Percentiles rank a stretch among this genome's conserved stretches.
Conservation (phyloP, 441 rosid species). For the Aleurites moluccanus region DNA sequence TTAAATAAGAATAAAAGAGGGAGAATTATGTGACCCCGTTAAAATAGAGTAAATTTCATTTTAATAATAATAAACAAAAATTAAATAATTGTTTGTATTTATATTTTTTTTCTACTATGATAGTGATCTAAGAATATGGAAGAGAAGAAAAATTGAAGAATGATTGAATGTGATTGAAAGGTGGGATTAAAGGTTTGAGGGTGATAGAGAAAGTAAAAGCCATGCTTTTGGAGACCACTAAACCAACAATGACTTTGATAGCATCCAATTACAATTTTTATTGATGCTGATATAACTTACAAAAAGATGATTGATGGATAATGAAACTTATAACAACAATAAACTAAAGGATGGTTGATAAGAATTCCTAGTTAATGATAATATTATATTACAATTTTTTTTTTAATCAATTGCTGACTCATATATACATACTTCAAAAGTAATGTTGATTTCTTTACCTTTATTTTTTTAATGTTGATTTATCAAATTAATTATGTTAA, state of each 20-base stretch:
- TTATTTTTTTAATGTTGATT: too few species aligned
- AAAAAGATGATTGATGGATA: slow-evolving; percentile 21
- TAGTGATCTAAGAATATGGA: too few species aligned
- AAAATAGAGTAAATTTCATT: too few species aligned
- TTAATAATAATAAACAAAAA: too few species aligned
- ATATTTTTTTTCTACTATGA: too few species aligned
- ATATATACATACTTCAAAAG: neutral
- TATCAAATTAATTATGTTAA: too few species aligned
- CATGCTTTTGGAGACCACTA: slow-evolving; percentile 28
- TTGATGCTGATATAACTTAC: slow-evolving; percentile 12
- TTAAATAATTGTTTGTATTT: too few species aligned
- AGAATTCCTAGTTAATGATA: slow-evolving; percentile 11
- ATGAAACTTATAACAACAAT: slow-evolving; percentile 11
- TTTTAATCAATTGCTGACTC: neutral
- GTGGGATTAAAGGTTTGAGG: neutral
- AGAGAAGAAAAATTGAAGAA: neutral
- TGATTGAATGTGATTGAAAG: neutral
- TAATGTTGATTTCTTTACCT: too few species aligned
- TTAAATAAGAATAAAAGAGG: too few species aligned
- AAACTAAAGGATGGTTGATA: slow-evolving; percentile 9
- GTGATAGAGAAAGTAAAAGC: slow-evolving; percentile 22
- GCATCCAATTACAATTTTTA: slow-evolving; percentile 4
- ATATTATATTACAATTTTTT: neutral
- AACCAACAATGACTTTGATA: slow-evolving; percentile 29
- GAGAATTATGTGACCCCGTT: too few species aligned